Percentiles rank a stretch among this genome's conserved stretches.
Conservation (phyloP, 1,139 yeast species). For the Pichia inconspicua region DNA sequence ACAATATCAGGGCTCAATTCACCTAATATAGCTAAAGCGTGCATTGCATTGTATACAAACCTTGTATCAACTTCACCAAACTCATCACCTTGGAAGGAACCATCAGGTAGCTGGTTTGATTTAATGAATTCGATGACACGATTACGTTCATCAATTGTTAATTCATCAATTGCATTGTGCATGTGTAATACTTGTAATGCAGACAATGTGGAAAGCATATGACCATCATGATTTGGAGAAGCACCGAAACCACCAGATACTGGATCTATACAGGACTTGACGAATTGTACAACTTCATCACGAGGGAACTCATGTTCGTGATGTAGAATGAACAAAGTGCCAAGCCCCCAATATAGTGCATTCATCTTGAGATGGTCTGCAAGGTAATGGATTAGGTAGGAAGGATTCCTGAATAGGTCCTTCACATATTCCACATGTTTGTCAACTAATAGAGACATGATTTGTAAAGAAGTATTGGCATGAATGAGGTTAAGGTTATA, state of each 20-base stretch:
- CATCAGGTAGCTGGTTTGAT: constrained; percentile 58
- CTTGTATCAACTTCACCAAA: constrained; percentile 93
- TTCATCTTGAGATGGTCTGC: constrained; percentile 84
- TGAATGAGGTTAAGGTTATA: no score
- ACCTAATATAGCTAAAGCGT: constrained; percentile 62
- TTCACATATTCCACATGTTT: constrained; percentile 49
- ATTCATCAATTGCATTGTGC: constrained; percentile 47
- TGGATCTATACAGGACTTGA: constrained; percentile 57
- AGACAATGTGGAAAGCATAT: constrained; percentile 76
- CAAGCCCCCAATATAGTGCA: constrained; percentile 93
- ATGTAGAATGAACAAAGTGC: constrained; percentile 59
- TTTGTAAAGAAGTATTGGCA: not conserved
- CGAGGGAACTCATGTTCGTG: constrained; percentile 50
- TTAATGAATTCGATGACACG: constrained; percentile 41
- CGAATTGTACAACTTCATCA: constrained; percentile 57
- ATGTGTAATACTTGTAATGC: constrained; percentile 74
- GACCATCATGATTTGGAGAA: constrained; percentile 84
- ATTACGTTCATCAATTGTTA: constrained; percentile 26
- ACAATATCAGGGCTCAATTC: constrained; percentile 52
- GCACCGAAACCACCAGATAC: constrained; percentile 81
- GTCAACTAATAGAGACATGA: constrained; percentile 20
- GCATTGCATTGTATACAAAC: constrained; percentile 76
- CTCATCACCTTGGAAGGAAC: constrained; percentile 81
- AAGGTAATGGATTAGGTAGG: constrained; percentile 76
- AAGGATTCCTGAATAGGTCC: constrained; percentile 40